Base-by-base conservation (phyloP, 148 eudicot genomes). In the Rhododendron kiyosumense region DNA sequence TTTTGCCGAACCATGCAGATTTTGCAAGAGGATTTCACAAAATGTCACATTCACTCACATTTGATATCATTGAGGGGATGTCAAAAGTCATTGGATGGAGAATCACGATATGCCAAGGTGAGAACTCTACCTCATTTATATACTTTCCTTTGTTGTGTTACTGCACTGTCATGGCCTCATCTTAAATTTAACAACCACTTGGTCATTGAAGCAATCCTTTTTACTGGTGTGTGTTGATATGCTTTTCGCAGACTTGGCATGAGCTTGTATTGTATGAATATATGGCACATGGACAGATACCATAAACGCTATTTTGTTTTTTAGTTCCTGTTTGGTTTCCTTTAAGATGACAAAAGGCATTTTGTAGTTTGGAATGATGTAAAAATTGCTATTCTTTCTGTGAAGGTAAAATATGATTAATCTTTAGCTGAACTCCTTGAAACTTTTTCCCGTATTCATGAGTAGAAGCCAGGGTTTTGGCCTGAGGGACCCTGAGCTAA, bases 11-110 rank as follows among this genome's bases (percentile, higher is more conserved):
- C 69, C 46, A 24, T 95, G 89, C 89, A 96, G 98, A 93, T 96
- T 81, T 10, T 96, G 83, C 90, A 92, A 91, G 98, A 96, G 87
- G 99, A 96, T 89, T 95, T 96, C 88, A 96, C 96, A 71, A 91
- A 88, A 89, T 94, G 95, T 84, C 92, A 94, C 85, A 88, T 96
- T 38, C 95, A 89, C 63, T 90, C 94, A 85, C 98, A 95, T 88
- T 88, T 95, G 91, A 83, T 90, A 71, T 89, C 97, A 57, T 83
- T 93, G 48, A 57, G 93, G 87, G 90, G 85, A 88, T 88, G 88
- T 91, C 85, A 83, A 87, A 86, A 83, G 82, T 90, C 93, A 75
- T 51, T 82, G 54, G 89, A 88, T 86, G 88, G 84, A 83, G 85
- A 88, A 32, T 79, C 91, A 78, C 91, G 86, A 77, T 82, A 51